Conservation (phyloP, 495 filamentous ascomycete species). For the Ramalina intermedia region DNA sequence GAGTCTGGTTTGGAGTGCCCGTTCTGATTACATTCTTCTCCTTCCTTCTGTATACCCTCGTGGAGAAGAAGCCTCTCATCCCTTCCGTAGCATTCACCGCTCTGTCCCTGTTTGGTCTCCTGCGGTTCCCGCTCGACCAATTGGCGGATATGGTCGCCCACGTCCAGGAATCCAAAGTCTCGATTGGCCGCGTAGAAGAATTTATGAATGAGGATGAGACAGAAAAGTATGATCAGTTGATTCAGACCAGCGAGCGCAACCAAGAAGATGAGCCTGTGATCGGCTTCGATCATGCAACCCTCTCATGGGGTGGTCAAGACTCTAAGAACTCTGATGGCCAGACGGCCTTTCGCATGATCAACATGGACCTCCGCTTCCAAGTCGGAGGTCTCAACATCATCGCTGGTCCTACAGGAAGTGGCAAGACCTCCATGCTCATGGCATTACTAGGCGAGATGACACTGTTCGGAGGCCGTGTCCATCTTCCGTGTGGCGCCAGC, state of each 20-base stretch:
- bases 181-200: conserved; percentile 89
- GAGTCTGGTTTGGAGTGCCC: conserved; percentile 92
- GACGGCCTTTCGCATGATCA: conserved; percentile 66
- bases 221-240: conserved; percentile 84
- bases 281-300: conserved; percentile 69
- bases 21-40: conserved; percentile 91
- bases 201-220: conserved; percentile 93
- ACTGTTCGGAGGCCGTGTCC: conserved; percentile 61
- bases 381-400: conserved; percentile 78
- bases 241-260: conserved; percentile 43
- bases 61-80: conserved; percentile 79
- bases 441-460: conserved; percentile 96
- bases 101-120: conserved; percentile 88
- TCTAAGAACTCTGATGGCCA: conserved; percentile 41
- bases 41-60: conserved; percentile 81
- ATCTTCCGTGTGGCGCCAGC: conserved; percentile 67
- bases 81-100: conserved; percentile 95
- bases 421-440: conserved; percentile 93
- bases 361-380: conserved; percentile 63
- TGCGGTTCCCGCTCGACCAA: conserved; percentile 88
- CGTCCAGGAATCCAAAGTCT: conserved; percentile 95
- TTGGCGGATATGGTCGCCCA: conserved; percentile 98
- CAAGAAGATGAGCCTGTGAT: conserved; percentile 45
- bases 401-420: conserved; percentile 81
- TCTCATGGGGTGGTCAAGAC: conserved; percentile 75